phyloP scores from a whole-genome alignment of 2,329 filamentous ascomycete species.

The Huntiella savannae region DNA sequence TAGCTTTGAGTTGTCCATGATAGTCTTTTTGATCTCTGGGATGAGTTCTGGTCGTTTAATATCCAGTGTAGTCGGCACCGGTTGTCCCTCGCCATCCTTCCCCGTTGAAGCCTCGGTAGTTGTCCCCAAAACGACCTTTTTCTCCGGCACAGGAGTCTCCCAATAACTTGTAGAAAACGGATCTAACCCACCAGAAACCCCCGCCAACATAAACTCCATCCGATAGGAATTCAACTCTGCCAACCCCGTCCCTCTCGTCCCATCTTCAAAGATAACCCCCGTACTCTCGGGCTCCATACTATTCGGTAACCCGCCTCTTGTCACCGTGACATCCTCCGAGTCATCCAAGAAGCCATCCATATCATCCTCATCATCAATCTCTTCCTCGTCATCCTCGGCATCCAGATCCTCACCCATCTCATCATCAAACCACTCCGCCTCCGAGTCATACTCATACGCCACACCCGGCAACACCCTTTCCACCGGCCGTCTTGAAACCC shows the following conservation, averaged over 20 bases:
- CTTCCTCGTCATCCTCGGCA: constrained; percentile 50
- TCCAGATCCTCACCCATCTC: constrained; percentile 48
- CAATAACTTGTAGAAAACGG: constrained; percentile 75
- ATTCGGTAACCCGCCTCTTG: constrained; percentile 37
- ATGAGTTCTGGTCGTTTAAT: constrained; percentile 18
- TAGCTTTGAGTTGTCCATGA: constrained; percentile 22
- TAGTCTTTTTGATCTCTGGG: constrained; percentile 24
- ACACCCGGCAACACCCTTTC: constrained; percentile 35
- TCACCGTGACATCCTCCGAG: constrained; percentile 47
- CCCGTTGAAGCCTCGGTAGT: constrained; percentile 19
- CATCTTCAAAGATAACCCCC: constrained; percentile 69
- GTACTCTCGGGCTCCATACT: constrained; percentile 59
- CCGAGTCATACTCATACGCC: constrained; percentile 71
- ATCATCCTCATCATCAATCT: constrained; percentile 57
- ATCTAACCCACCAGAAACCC: constrained; percentile 44
- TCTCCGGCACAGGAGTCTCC: constrained; percentile 26
- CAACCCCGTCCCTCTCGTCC: constrained; percentile 25
- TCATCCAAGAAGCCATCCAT: constrained; percentile 85
- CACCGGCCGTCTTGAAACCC: constrained; percentile 34
- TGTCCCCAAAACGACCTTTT: constrained; percentile 13
- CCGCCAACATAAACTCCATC: constrained; percentile 59
- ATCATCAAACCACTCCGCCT: constrained; percentile 69
- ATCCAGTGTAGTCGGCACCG: constrained; percentile 19
- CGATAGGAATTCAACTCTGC: constrained; percentile 39
- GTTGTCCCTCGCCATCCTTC: constrained; percentile 11